These are phyloP conservation scores for Brassica napus DNA, from an alignment of 345 rosid genomes.

Conservation along the genomic window Da-Ae NC_063436.1:7112501-7113000, in stretches of 20 bases:
- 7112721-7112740: no score
- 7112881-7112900: neutral
- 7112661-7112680: no score
- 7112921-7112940: neutral
- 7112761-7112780: neutral
- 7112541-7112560: no score
- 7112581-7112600: no score
- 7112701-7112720: no score
- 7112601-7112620: no score
- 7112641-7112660: no score
- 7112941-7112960: neutral
- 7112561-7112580: no score
- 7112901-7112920: neutral
- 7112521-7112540: no score
- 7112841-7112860: neutral
- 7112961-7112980: neutral
- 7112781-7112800: neutral
- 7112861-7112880: neutral
- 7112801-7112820: neutral
- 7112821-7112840: neutral
- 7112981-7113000: neutral
- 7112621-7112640: no score
- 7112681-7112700: no score
- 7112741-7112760: neutral
- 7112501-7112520: no score